These are phyloP conservation scores for Jamesozyma piceae DNA, from an alignment of 805 yeast species.

Conservation along the genomic window DNA sequence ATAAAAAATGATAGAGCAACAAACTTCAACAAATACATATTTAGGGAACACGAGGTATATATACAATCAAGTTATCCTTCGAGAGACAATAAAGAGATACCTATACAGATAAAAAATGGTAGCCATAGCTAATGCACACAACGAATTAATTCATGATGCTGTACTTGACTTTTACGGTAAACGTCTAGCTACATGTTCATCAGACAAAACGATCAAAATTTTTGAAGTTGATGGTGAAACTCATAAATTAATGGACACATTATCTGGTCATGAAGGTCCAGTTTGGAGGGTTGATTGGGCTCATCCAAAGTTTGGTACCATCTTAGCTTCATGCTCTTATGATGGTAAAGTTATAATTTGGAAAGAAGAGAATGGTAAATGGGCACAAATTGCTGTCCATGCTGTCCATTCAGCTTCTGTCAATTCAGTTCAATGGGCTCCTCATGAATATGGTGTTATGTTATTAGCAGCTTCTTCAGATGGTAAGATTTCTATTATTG, in stretches of 20 bases:
- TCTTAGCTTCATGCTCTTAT: constrained; percentile 88
- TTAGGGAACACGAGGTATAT: neutral
- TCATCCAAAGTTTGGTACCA: constrained; percentile 94
- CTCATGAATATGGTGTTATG: constrained; percentile 91
- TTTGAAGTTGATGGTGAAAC: constrained; percentile 83
- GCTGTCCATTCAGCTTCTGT: constrained; percentile 88
- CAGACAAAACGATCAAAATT: constrained; percentile 90
- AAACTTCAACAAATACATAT: neutral
- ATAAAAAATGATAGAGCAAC: neutral
- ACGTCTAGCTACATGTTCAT: constrained; percentile 89
- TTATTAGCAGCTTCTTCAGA: constrained; percentile 87
- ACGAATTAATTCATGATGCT: constrained; percentile 91
- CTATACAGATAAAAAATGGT: constrained; percentile 37
- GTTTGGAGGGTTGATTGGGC: constrained; percentile 99
- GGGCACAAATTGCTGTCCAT: constrained; percentile 84
- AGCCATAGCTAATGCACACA: constrained; percentile 83
- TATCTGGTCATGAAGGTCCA: constrained; percentile 93
- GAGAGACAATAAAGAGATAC: neutral
- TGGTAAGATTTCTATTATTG: constrained; percentile 84
- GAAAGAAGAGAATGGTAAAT: constrained; percentile 84
- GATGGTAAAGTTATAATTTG: constrained; percentile 92
- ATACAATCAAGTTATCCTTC: neutral
- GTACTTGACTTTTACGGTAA: constrained; percentile 95
- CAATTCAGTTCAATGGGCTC: constrained; percentile 93
- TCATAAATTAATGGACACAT: constrained; percentile 73